Base-by-base conservation (phyloP, 2,329 filamentous ascomycete genomes). In the Xylaria multiplex region DNA sequence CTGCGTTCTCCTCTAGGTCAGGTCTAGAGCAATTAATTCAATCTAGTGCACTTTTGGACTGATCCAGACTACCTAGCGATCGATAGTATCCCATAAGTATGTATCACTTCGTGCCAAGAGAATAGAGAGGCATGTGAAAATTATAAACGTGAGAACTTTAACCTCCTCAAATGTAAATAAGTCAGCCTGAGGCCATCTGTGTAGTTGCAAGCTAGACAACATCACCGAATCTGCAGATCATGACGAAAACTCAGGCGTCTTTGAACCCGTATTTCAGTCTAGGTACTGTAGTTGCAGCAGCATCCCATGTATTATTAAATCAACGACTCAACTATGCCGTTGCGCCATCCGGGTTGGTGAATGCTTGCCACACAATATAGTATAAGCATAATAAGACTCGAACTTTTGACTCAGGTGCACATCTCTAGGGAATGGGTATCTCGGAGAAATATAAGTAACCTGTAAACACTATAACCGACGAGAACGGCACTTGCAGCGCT, bases 401-500 rank as follows among this genome's bases (percentile, higher is more conserved):
- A 53, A 3, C 40, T 6, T 45, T 46, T 19, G 16, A 40, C 13
- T 2, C 35, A 45, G n/a, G 8, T 40, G 9, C 11, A n/a, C 9
- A 45, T 45, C 13, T 50, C 24, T 22, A 56, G 56, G 19, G 42
- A 56, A 59, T 9, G n/a, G 37, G 35, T 24, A 53, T 14, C 37
- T 27, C 43, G 35, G 55, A 32, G 32, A 30, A 40, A 32, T 30
- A 24, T 27, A 27, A 27, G 30, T 16, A 19, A 16, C 30, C 43
- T 52, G 49, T 32, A 6, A 9, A 49, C 11, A 57, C 30, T 52
- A 61, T 58, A 57, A 49, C 48, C 55, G 35, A 65, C 42, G 14
- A 54, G 54, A 59, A 19, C 53, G 62, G 58, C 65, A 53, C 54
- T 59, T 50, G 40, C 42, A 16, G 32, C 46, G 30, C n/a, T 22